Percentiles rank a stretch among this genome's conserved stretches.
These are phyloP conservation scores for Apocynum venetum DNA, from an alignment of 257 asterid genomes.

Conservation along the genomic window DNA sequence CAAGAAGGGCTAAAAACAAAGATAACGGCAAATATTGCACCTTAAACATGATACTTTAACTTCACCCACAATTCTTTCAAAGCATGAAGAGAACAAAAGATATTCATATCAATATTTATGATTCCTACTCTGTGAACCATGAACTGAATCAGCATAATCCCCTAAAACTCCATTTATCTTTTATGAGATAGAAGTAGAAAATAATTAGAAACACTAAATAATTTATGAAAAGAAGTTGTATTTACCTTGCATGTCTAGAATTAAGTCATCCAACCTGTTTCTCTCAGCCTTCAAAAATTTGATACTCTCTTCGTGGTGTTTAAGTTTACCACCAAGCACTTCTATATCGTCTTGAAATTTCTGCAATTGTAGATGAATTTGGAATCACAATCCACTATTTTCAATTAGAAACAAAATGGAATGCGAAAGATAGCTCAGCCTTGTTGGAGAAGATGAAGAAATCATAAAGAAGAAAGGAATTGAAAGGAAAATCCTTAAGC, in stretches of 20 bases:
- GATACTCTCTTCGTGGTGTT: conserved; percentile 64
- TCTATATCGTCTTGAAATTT: conserved; percentile 56
- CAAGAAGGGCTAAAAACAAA: not conserved
- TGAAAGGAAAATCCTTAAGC: not conserved
- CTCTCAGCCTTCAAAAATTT: conserved; percentile 38
- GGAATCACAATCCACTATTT: conserved; percentile 3
- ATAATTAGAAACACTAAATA: not conserved
- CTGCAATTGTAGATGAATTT: conserved; percentile 32
- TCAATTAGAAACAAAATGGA: not conserved
- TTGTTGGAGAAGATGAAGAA: not conserved
- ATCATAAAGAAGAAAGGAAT: not conserved
- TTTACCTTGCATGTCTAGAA: conserved; percentile 59
- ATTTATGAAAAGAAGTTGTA: not conserved
- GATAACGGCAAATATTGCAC: not conserved
- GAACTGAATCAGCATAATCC: not conserved
- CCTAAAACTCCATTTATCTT: not conserved
- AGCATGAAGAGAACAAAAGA: not conserved
- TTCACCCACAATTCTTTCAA: not conserved
- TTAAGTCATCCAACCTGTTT: conserved; percentile 48
- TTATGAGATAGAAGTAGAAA: not conserved
- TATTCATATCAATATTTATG: not conserved
- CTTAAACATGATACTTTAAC: not conserved
- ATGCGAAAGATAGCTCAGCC: not conserved
- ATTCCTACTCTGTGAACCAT: not conserved
- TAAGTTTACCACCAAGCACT: conserved; percentile 52